Evolutionary conservation across 495 filamentous ascomycete genomes (phyloP), one percentile per base, ranked within the genome.

Genomic region (Platismatia glauca): DNA sequence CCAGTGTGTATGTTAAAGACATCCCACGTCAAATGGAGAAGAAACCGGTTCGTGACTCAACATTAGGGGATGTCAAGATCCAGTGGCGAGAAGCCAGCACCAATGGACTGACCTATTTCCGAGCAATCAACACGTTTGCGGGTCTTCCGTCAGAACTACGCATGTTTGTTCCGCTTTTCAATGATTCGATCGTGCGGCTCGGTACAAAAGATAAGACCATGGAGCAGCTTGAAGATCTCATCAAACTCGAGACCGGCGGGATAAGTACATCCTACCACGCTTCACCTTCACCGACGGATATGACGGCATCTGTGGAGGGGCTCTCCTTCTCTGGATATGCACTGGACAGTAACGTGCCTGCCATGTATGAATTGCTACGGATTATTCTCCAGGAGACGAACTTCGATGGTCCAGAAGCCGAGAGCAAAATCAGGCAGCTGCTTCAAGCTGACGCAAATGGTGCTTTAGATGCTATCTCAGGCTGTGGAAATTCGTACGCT

Each of bases 241-340:
- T 97, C 69, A 97, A 96, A 68, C 78, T 97, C 16, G 96, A 95
- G 74, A 98, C 93, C 7, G 94, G 94, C n/a, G 94, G 94, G 16
- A 81, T 98, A 16, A 86, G 83, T 13, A 85, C 90, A 31, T 84
- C 85, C 0, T 91, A 94, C 62, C 84, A 92, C 75, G 78, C 89
- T 29, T 81, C 89, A 1, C 82, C 92, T 0, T 88, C 84, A 16
- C 90, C 93, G 9, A 80, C 76, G 15, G 82, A 91, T 58, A 81
- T 91, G 52, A 79, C 78, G 6, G 76, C 81, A 63, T 87, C 83
- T 24, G 83, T 81, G 27, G 94, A 98, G 75, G 93, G 95, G 0
- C 75, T 98, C 41, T 79, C 85, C 12, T 86, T 97, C 60, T 83
- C 84, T 43, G 92, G 94, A 22, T 90, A 85, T 74, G 91, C 92